Evolutionary conservation across 352 stramenopile genomes (phyloP), one percentile per base, ranked within the genome.

Genomic region (Phytophthora ohioensis): DNA sequence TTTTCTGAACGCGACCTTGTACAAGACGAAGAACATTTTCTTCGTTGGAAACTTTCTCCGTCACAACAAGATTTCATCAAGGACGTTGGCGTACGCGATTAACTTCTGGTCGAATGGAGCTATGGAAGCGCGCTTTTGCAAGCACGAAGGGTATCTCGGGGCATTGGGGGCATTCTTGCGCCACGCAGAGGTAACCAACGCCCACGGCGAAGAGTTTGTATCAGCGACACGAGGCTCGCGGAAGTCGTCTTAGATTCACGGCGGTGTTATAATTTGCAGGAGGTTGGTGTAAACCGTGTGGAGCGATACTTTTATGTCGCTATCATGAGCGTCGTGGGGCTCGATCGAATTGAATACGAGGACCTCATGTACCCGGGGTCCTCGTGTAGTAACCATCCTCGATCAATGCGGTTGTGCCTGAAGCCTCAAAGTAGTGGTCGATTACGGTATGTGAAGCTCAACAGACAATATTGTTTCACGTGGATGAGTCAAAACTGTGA

Each of bases 41-140:
- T 99, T 99, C 59, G 91, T 98, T 2, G 96, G 96, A 30, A 99
- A 98, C 66, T 99, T 99, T 67, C 81, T 99, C 38, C 91, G 98
- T 27, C 94, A 99, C 76, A 99, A 99, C 81, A 93, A 97, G 43
- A 98, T 99, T 75, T 98, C 90, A 38, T 93, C 81, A 30, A 84
- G 90, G 38, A 94, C 90, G 58, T 84, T 99, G 32, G 86, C 97
- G 43, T 99, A 97, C 65, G 95, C 96, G 39, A 99, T 99, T 76
- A 92, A 99, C 64, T 99, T 99, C 81, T 99, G 98, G 98, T 99
- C 95, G 31, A 96, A 98, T 56, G 97, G 98, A 49, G 73, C 77
- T 27, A 97, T 97, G 79, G 84, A 97, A 59, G 92, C 92, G 9
- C 86, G 94, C 13, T 99, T 99, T 68, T 97, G 97, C 69, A 94